Evolutionary conservation across 2,329 filamentous ascomycete genomes (phyloP).

Genomic region (Chaetomium sp.): DNA sequence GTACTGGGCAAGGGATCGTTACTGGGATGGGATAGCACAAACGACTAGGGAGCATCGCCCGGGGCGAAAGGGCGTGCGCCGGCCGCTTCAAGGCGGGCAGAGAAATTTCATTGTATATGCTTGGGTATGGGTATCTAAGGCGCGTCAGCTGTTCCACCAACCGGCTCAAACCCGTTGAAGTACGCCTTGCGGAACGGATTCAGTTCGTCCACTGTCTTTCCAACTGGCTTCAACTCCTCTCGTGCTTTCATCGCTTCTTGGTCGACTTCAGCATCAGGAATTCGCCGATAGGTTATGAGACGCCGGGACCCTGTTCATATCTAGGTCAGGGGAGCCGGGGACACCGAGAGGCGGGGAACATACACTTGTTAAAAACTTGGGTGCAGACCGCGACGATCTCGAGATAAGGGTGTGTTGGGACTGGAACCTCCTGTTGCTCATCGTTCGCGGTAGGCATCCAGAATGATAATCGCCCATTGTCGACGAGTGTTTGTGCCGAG

Average conservation of each 20-base stretch:
- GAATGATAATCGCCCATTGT: constrained; percentile 79
- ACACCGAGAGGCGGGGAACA: neutral
- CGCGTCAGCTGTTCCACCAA: constrained; percentile 14
- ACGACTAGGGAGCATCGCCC: neutral
- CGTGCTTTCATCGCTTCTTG: constrained; percentile 43
- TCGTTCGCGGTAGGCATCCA: constrained; percentile 96
- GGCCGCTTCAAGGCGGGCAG: neutral
- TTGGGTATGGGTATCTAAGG: constrained; percentile 27
- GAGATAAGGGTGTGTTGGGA: constrained; percentile 76
- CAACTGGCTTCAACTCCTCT: constrained; percentile 40
- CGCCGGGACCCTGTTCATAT: constrained; percentile 72
- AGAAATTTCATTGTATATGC: constrained; percentile 2
- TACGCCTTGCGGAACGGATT: constrained; percentile 63
- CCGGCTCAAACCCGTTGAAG: constrained; percentile 56
- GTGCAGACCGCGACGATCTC: constrained; percentile 75
- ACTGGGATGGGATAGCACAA: neutral
- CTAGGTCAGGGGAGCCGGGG: constrained; percentile 25
- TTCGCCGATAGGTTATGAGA: constrained; percentile 80
- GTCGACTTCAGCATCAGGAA: constrained; percentile 61
- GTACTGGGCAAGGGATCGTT: neutral
- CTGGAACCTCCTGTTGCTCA: constrained; percentile 71
- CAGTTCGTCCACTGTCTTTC: constrained; percentile 59
- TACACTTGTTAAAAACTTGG: constrained; percentile 89
- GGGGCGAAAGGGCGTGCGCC: neutral
- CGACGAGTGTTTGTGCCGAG: constrained; percentile 73